Evolutionary conservation across 2,329 filamentous ascomycete species (phyloP).

Genomic region (Xylaria sp.): DNA sequence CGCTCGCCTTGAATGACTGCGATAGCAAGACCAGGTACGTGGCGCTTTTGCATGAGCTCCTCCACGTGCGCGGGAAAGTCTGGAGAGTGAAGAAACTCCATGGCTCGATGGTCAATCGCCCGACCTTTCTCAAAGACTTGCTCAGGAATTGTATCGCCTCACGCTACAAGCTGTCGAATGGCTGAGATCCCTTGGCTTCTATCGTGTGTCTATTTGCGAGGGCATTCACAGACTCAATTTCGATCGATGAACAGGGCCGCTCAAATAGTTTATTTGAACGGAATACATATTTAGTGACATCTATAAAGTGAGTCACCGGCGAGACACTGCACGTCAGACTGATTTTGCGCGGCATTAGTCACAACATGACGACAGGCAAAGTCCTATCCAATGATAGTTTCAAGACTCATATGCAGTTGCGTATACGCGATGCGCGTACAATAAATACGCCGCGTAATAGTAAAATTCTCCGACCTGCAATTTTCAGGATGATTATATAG

Average conservation of each 20-base stretch:
- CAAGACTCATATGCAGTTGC: not conserved
- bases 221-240: not conserved
- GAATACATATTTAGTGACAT: not conserved
- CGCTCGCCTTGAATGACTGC: conserved; percentile 40
- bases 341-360: not conserved
- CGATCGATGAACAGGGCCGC: not conserved
- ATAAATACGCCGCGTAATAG: not conserved
- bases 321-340: conserved; percentile 18
- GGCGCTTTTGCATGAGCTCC: conserved; percentile 40
- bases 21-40: conserved; percentile 42
- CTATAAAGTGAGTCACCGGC: conserved; percentile 26
- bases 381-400: not conserved
- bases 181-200: not conserved
- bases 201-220: not conserved
- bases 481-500: not conserved
- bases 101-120: conserved; percentile 1
- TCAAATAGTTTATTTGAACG: not conserved
- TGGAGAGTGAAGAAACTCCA: conserved; percentile 39
- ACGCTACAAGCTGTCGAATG: not conserved
- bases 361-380: not conserved
- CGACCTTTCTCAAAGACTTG: not conserved
- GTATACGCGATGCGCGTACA: not conserved
- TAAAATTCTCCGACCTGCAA: not conserved
- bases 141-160: not conserved
- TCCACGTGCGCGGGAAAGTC: conserved; percentile 34